Percentiles rank a stretch among this genome's conserved stretches.
These are phyloP conservation scores for Acrocalymma vagum DNA, from an alignment of 2,329 filamentous ascomycete genomes.

Conservation along the genomic window DNA sequence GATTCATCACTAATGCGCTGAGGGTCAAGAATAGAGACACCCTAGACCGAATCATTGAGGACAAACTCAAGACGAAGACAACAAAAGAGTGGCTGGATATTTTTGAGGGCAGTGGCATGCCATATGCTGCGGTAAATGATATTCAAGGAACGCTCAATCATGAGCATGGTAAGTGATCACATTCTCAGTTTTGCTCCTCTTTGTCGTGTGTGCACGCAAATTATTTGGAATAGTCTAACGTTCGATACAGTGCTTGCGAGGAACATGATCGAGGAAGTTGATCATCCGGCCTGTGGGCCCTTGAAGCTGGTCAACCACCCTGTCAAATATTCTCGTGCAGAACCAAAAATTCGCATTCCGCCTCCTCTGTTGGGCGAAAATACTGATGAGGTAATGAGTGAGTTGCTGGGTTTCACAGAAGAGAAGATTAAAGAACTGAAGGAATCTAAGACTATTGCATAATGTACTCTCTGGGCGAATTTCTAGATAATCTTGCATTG, in stretches of 20 bases:
- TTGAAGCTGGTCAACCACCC: conserved; percentile 92
- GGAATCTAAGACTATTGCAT: conserved; percentile 26
- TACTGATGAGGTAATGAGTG: conserved; percentile 42
- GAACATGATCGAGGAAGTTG: conserved; percentile 86
- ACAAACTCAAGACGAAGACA: conserved; percentile 75
- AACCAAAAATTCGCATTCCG: conserved; percentile 75
- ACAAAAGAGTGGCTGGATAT: conserved; percentile 87
- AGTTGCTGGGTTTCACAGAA: conserved; percentile 36
- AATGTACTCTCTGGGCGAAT: too few relatives aligned
- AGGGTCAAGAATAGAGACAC: conserved; percentile 74
- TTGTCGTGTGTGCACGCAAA: too few relatives aligned
- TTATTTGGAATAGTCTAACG: conserved; percentile 1
- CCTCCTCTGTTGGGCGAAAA: conserved; percentile 77
- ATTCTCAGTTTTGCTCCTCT: too few relatives aligned
- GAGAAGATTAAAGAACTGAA: conserved; percentile 31
- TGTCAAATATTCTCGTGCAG: conserved; percentile 88
- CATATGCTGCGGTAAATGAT: conserved; percentile 93
- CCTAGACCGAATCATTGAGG: conserved; percentile 81
- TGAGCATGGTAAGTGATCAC: conserved; percentile 77
- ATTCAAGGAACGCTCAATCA: conserved; percentile 85
- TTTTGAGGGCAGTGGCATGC: conserved; percentile 90
- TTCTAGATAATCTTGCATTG: background rate
- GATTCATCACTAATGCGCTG: conserved; percentile 66
- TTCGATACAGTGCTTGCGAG: conserved; percentile 67
- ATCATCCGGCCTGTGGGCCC: conserved; percentile 82